A percentile compares a stretch with the other conserved stretches of the same genome.
Conservation (phyloP, 441 rosid species). For the Populus tomentosa region DNA sequence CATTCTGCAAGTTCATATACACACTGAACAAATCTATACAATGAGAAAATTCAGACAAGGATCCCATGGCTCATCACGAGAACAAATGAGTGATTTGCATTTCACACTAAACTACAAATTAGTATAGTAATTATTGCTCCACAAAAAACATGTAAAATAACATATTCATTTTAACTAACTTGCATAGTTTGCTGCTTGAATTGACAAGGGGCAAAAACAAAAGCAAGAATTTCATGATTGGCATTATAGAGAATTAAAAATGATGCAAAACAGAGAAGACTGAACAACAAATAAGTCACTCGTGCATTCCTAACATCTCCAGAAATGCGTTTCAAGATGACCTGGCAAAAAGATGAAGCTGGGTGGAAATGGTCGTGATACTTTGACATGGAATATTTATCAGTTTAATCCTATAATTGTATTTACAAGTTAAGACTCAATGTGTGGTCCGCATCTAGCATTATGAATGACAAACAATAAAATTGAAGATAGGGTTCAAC, state of each 20-base stretch:
- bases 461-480: not conserved
- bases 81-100: no score
- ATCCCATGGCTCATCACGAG: not conserved
- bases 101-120: no score
- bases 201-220: not conserved
- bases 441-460: not conserved
- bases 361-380: no score
- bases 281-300: not conserved
- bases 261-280: not conserved
- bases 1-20: not conserved
- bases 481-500: not conserved
- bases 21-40: not conserved
- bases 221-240: not conserved
- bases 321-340: not conserved
- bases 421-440: not conserved
- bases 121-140: no score
- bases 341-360: not conserved
- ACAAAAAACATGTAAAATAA: not conserved
- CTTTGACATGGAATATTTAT: no score
- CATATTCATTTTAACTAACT: not conserved
- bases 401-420: not conserved
- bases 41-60: not conserved
- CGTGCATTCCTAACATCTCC: no score
- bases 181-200: not conserved
- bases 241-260: not conserved